Evolutionary conservation across 768 basidiomycete species (phyloP).

Genomic region (Pisolithus microcarpus): DNA sequence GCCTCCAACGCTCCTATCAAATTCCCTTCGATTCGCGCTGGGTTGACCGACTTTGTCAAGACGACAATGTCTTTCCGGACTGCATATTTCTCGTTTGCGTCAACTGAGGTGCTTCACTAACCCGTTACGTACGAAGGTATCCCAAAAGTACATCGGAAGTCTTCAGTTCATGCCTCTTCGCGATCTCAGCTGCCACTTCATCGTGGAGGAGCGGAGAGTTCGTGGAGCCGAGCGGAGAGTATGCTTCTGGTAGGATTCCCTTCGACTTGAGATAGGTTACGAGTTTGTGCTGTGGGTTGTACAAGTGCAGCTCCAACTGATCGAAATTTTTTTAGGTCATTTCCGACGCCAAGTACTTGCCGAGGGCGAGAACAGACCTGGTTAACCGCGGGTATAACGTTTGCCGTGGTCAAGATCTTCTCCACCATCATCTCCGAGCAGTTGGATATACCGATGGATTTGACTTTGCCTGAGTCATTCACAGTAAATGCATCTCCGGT

Average conservation of each 20-base stretch:
- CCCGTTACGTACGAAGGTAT: constrained; percentile 44
- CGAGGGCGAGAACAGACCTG: constrained; percentile 41
- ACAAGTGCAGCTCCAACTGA: constrained; percentile 68
- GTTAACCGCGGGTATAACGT: constrained; percentile 64
- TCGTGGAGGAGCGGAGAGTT: constrained; percentile 61
- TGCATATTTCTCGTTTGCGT: constrained; percentile 16
- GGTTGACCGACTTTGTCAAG: constrained; percentile 75
- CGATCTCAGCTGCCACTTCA: constrained; percentile 51
- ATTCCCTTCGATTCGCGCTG: constrained; percentile 57
- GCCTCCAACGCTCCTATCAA: constrained; percentile 45
- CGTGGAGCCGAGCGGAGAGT: constrained; percentile 72
- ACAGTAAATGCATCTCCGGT: constrained; percentile 4
- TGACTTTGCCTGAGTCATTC: constrained; percentile 47
- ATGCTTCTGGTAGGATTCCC: constrained; percentile 67
- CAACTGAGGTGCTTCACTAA: constrained; percentile 3
- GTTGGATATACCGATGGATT: constrained; percentile 69
- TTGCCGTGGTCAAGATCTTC: constrained; percentile 58
- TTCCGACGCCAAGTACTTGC: background rate
- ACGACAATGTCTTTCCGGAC: constrained; percentile 59
- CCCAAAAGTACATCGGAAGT: constrained; percentile 55
- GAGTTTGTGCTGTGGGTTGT: constrained; percentile 69
- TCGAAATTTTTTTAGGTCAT: background rate
- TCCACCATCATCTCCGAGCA: constrained; percentile 62
- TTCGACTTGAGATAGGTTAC: constrained; percentile 55
- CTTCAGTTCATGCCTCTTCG: constrained; percentile 46